Percentiles rank a stretch among this genome's conserved stretches.
phyloP scores from a whole-genome alignment of 2,329 filamentous ascomycete species.

The Nemania sp. region DNA sequence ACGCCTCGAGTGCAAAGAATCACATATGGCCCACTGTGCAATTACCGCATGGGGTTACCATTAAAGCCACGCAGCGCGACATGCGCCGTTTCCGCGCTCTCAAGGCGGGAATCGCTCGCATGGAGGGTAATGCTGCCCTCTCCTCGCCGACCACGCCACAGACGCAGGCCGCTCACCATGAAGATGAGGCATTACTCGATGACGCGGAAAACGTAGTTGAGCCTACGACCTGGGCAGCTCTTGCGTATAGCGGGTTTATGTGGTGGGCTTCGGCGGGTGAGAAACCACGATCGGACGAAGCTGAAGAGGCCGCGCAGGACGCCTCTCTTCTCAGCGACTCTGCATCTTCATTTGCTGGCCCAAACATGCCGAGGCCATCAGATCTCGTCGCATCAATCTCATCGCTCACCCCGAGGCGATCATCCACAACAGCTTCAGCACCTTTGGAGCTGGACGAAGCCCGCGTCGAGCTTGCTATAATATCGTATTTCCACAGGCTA shows the following conservation, averaged over 20 bases:
- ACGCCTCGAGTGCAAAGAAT: conserved; percentile 59
- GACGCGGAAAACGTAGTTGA: conserved; percentile 54
- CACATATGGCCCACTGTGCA: conserved; percentile 78
- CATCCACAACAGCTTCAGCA: conserved; percentile 25
- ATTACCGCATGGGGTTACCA: conserved; percentile 60
- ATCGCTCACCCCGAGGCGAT: conserved; percentile 47
- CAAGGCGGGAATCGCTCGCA: conserved; percentile 61
- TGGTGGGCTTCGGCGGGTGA: conserved; percentile 89
- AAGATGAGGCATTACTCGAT: conserved; percentile 30
- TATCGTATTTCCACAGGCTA: conserved; percentile 80
- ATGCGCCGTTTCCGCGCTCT: conserved; percentile 77
- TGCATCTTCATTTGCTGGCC: conserved; percentile 31
- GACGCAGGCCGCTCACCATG: conserved; percentile 21
- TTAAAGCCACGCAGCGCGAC: conserved; percentile 91
- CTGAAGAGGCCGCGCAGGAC: conserved; percentile 60
- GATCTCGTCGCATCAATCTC: conserved; percentile 49
- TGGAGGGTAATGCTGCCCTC: conserved; percentile 37
- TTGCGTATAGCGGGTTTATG: conserved; percentile 83
- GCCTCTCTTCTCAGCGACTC: conserved; percentile 59
- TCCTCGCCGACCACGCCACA: conserved; percentile 30
- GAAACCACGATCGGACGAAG: conserved; percentile 62
- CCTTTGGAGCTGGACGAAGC: conserved; percentile 48
- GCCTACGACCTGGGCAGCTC: conserved; percentile 68
- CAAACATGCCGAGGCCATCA: conserved; percentile 39
- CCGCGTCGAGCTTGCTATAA: conserved; percentile 67